phyloP scores from a whole-genome alignment of 805 yeast species.

The Nakazawaea anatomiae region DNA sequence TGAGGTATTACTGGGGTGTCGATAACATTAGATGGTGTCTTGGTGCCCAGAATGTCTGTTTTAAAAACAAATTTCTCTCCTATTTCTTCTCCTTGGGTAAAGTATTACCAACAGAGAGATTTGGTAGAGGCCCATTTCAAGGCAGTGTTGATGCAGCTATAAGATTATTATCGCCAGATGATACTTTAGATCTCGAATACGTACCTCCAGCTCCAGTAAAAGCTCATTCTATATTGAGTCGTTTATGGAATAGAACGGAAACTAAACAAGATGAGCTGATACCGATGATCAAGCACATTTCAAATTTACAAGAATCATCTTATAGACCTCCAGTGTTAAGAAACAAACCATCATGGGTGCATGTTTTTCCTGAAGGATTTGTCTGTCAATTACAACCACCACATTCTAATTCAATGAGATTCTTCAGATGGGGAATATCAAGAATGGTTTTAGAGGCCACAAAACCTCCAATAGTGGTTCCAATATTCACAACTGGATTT shows the following conservation, averaged over 20 bases:
- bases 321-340: constrained; percentile 54
- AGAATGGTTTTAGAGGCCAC: constrained; percentile 79
- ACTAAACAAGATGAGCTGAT: neutral
- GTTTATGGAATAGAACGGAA: neutral
- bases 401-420: constrained; percentile 80
- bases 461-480: constrained; percentile 78
- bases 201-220: constrained; percentile 15
- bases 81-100: constrained; percentile 83
- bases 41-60: constrained; percentile 90
- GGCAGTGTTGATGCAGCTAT: constrained; percentile 84
- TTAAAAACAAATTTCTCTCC: constrained; percentile 44
- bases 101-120: constrained; percentile 78
- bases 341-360: constrained; percentile 79
- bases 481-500: constrained; percentile 81
- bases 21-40: constrained; percentile 86
- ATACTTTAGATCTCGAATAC: constrained; percentile 45
- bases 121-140: constrained; percentile 93
- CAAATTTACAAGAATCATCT: constrained; percentile 21
- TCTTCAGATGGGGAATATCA: constrained; percentile 93
- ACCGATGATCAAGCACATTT: constrained; percentile 10
- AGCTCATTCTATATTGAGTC: neutral
- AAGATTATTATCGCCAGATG: constrained; percentile 73
- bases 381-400: constrained; percentile 84
- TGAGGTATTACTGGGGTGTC: constrained; percentile 53
- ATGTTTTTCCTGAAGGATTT: constrained; percentile 91